Evolutionary conservation across 148 eudicot genomes (phyloP), one percentile per base, ranked within the genome.

Genomic region (Rhododendron henanense): DNA sequence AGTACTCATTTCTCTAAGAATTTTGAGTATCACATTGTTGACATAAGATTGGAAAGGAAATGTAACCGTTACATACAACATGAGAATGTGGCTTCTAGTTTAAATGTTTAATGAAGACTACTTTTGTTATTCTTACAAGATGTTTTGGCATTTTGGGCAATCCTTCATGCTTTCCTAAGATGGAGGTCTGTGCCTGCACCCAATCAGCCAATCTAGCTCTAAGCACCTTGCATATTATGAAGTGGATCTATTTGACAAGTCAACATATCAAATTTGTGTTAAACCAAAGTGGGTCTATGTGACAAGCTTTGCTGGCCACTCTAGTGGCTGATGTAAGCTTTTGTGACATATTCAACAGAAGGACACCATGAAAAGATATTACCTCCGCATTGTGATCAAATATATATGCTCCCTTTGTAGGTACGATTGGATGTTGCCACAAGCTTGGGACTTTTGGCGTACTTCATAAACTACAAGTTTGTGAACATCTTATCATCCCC

Each of bases 341-440:
- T 18, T 33, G 63, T 19, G 45, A 48, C 21, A 50, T 55, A 84
- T 77, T 35, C 9, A 11, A 35, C 50, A 23, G 39, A 37, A 35
- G 45, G 35, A 76, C 59, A 10, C 19, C 50, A 35, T 14, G 31
- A 0, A 33, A 50, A 63, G 18, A 44, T 47, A 47, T 21, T 79
- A 37, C 25, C 10, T 21, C 50, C 9, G 73, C 78, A 25, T 39
- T n/a, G 15, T 73, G 67, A 81, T 59, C 84, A 85, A 44, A 57
- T 63, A 47, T 74, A 57, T 82, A 78, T 50, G 59, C 39, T 87
- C 89, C 77, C 21, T 83, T 31, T 93, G 91, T 89, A 96, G 98
- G 98, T 96, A 81, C 99, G 99, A 88, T 89, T 96, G 93, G 99
- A 96, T 87, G 83, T 83, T 83, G 97, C 99, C 80, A 90, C 99